A percentile compares a stretch with the other conserved stretches of the same genome.
Conservation (phyloP, 2,329 filamentous ascomycete species). For the Ophiostoma montium region DNA sequence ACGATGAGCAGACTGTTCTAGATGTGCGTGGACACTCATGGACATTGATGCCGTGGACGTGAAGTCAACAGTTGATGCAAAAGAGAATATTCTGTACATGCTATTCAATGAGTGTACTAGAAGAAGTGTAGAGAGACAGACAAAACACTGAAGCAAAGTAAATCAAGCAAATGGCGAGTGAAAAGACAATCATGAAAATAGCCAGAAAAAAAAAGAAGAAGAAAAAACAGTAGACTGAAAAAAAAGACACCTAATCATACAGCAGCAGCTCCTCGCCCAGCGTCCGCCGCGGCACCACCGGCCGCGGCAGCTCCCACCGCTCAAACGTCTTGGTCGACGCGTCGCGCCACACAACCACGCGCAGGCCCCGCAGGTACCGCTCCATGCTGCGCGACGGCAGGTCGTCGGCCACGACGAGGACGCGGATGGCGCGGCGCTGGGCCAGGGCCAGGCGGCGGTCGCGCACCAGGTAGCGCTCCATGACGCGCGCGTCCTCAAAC, state of each 20-base stretch:
- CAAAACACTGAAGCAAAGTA: too few relatives aligned
- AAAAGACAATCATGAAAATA: too few relatives aligned
- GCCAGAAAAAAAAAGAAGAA: too few relatives aligned
- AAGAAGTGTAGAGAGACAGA: too few relatives aligned
- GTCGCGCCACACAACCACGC: constrained; percentile 16
- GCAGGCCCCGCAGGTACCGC: constrained; percentile 18
- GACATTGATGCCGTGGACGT: too few relatives aligned
- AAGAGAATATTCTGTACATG: too few relatives aligned
- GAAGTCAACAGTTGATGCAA: too few relatives aligned
- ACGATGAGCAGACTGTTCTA: too few relatives aligned
- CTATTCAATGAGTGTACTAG: too few relatives aligned
- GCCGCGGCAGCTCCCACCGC: constrained; percentile 3
- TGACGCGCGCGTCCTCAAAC: constrained; percentile 18
- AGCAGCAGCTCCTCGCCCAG: neutral
- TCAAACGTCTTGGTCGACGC: constrained; percentile 4
- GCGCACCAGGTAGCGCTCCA: constrained; percentile 20
- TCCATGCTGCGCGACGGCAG: constrained; percentile 16
- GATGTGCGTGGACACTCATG: too few relatives aligned
- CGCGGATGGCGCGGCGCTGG: constrained; percentile 20
- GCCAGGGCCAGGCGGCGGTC: constrained; percentile 16
- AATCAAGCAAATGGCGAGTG: too few relatives aligned
- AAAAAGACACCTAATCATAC: neutral
- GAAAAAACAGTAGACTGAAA: too few relatives aligned
- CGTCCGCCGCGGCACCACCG: neutral
- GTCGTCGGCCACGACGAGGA: constrained; percentile 17